These are phyloP conservation scores for Kwoniella botswanensis DNA, from an alignment of 768 basidiomycete genomes.

Conservation along the genomic window DNA sequence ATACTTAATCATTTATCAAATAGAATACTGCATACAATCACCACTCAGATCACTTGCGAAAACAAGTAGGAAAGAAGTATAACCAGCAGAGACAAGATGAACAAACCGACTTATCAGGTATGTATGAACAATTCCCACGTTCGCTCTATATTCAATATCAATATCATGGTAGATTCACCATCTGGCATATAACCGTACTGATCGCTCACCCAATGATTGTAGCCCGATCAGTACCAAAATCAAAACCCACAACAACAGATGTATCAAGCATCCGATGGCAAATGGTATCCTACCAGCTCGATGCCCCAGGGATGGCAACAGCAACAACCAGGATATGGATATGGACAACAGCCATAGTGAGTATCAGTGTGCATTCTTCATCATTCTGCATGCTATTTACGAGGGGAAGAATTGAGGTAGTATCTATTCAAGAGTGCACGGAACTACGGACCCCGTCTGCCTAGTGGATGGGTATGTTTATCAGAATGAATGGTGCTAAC, in stretches of 20 bases:
- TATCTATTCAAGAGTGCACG: not conserved
- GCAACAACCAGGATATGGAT: conserved; percentile 10
- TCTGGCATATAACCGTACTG: not conserved
- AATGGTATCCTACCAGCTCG: conserved; percentile 40
- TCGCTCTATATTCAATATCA: too few species aligned
- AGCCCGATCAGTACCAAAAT: not conserved
- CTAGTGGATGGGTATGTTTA: not conserved
- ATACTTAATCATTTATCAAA: not conserved
- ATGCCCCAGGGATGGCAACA: conserved; percentile 29
- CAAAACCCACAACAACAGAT: conserved; percentile 27
- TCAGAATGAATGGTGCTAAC: not conserved
- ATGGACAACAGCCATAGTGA: conserved; percentile 27
- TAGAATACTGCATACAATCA: not conserved
- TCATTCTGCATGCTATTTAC: not conserved
- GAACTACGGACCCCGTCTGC: not conserved
- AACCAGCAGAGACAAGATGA: conserved; percentile 1
- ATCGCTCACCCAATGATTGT: not conserved
- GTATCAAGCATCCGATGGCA: conserved; percentile 48
- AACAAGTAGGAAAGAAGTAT: not conserved
- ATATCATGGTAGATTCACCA: too few species aligned
- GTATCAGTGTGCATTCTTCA: not conserved
- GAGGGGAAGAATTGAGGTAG: not conserved
- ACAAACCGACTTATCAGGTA: conserved; percentile 19
- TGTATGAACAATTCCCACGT: not conserved
- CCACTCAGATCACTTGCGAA: not conserved